Evolutionary conservation across 2,329 filamentous ascomycete species (phyloP).

Genomic region (Chrysoporthe cubensis): DNA sequence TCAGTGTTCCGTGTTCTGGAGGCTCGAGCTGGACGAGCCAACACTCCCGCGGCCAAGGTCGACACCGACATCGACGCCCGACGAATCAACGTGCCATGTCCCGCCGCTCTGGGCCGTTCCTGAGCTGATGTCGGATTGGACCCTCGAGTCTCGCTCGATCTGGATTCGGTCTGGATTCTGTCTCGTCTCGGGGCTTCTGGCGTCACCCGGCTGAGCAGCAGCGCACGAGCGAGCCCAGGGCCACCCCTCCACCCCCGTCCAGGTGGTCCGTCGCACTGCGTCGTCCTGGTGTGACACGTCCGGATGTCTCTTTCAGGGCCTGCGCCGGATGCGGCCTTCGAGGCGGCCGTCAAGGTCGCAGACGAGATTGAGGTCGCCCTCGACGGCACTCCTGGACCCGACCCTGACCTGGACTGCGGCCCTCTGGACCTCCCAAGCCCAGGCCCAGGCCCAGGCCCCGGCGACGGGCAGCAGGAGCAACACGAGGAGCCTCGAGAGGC

Average conservation of each 20-base stretch:
- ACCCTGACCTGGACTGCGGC: slow-evolving; percentile 7
- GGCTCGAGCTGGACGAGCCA: neutral
- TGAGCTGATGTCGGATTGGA: slow-evolving; percentile 1
- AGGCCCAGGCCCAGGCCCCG: slow-evolving; percentile 11
- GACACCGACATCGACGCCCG: neutral
- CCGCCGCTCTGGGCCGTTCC: neutral
- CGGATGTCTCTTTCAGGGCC: slow-evolving; percentile 24
- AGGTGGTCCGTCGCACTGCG: slow-evolving; percentile 24
- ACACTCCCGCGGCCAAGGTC: neutral
- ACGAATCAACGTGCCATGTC: neutral
- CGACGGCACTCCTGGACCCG: slow-evolving; percentile 12
- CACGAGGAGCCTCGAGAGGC: slow-evolving; percentile 11
- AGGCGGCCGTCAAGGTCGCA: slow-evolving; percentile 25
- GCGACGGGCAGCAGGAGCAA: slow-evolving; percentile 2
- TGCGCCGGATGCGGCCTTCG: slow-evolving; percentile 27
- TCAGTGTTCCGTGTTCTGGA: neutral
- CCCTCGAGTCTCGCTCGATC: slow-evolving; percentile 4
- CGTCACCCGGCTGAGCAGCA: neutral
- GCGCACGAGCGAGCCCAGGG: neutral
- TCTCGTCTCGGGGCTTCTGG: slow-evolving; percentile 1
- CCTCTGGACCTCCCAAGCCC: slow-evolving; percentile 10
- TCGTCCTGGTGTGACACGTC: slow-evolving; percentile 22
- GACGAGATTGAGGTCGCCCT: slow-evolving; percentile 29
- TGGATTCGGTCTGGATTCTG: slow-evolving; percentile 11
- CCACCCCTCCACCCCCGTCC: neutral